These are phyloP conservation scores for Gillenia trifoliata DNA, from an alignment of 306 rosid genomes.

Conservation along the genomic window DNA sequence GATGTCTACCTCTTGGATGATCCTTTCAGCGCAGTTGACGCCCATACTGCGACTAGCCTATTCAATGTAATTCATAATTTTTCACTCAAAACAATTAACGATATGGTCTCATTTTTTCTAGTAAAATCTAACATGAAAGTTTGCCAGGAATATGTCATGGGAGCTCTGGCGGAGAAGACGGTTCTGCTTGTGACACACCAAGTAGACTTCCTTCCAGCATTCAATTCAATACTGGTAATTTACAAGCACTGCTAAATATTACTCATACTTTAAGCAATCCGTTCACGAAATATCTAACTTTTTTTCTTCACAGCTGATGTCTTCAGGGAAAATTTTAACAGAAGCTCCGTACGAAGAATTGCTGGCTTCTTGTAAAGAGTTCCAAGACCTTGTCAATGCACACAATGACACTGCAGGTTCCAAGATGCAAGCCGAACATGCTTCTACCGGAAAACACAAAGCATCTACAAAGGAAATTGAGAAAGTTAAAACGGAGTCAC, in stretches of 20 bases:
- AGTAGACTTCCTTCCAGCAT: conserved; percentile 47
- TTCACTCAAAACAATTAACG: neutral
- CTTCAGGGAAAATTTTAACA: conserved; percentile 36
- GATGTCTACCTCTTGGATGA: conserved; percentile 51
- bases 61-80: conserved; percentile 32
- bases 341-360: conserved; percentile 41
- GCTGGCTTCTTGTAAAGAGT: conserved; percentile 39
- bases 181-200: conserved; percentile 54
- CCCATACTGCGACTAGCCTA: conserved; percentile 37
- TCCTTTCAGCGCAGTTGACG: conserved; percentile 68
- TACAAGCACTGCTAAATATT: neutral
- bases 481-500: conserved; percentile 15
- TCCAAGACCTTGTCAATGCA: conserved; percentile 58
- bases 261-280: too few species aligned
- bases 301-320: conserved; percentile 41
- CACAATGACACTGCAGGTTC: conserved; percentile 44
- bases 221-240: conserved; percentile 37
- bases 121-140: neutral
- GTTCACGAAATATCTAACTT: neutral
- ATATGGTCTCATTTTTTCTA: neutral
- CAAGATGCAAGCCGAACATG: conserved; percentile 4
- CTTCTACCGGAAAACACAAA: neutral
- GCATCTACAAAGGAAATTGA: conserved; percentile 14
- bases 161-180: conserved; percentile 38
- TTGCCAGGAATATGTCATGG: conserved; percentile 38